Percentiles rank a stretch among this genome's conserved stretches.
phyloP scores from a whole-genome alignment of 139 green algal species.

The Spirogloea muscicola region DNA sequence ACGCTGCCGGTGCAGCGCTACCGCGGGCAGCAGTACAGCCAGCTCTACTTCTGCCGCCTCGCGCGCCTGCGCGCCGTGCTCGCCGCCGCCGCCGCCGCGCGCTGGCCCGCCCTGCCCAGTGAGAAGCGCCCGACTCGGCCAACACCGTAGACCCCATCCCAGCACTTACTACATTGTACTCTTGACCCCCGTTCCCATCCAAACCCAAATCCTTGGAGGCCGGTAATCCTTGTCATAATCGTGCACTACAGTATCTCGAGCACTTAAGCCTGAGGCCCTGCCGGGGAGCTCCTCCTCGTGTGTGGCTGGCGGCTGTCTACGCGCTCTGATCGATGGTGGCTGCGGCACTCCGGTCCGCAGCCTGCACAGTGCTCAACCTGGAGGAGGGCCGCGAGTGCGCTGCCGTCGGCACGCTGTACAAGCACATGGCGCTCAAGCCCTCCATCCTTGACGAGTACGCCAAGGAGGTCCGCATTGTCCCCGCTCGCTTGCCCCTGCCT shows the following conservation, averaged over 20 bases:
- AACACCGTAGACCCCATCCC: too few species aligned
- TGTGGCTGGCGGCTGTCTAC: too few species aligned
- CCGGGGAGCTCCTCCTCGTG: background rate
- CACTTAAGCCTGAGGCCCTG: background rate
- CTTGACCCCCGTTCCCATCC: slow-evolving; percentile 8
- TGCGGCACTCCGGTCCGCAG: slow-evolving; percentile 50
- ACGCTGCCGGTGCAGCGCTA: slow-evolving; percentile 1
- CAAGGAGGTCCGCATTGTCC: slow-evolving; percentile 64
- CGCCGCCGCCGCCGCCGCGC: slow-evolving; percentile 31
- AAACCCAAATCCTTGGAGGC: slow-evolving; percentile 9
- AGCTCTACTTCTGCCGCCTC: slow-evolving; percentile 88
- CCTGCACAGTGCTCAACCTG: slow-evolving; percentile 72
- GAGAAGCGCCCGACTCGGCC: too few species aligned
- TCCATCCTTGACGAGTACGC: slow-evolving; percentile 93
- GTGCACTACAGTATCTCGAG: background rate
- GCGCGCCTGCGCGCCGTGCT: slow-evolving; percentile 58
- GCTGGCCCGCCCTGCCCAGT: slow-evolving; percentile 71
- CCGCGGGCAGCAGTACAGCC: slow-evolving; percentile 78
- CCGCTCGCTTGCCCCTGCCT: too few species aligned
- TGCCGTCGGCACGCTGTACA: slow-evolving; percentile 91
- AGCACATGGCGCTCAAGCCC: slow-evolving; percentile 94
- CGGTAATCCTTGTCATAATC: background rate
- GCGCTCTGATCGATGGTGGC: background rate
- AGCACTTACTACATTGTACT: too few species aligned
- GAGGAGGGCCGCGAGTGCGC: slow-evolving; percentile 67